Evolutionary conservation across 495 filamentous ascomycete genomes (phyloP), one percentile per base, ranked within the genome.

Genomic region (Xylaria curta): DNA sequence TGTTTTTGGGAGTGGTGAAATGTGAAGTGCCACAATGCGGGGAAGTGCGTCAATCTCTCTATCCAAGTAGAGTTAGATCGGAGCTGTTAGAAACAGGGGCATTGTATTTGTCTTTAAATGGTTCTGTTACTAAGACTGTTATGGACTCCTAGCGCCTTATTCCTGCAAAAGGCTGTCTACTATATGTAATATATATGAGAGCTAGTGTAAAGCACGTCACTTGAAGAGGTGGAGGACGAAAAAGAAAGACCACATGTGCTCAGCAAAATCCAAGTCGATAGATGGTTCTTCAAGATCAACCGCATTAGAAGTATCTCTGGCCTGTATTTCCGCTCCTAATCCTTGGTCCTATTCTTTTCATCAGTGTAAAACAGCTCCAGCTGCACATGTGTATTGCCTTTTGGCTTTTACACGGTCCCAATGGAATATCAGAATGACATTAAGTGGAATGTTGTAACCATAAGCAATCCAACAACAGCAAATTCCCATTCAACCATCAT

Each of bases 401-500:
- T 13, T 6, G 5, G 17, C 24, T 19, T 19, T 69, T n/a, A 38
- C n/a, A 36, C 21, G 7, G 38, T 40, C n/a, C 3, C 9, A 17
- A 51, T 8, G 26, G 31, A 5, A 28, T 40, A 49, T 61, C 28
- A 72, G 24, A 66, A 64, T 38, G 31, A 33, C 28, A 56, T 0
- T 10, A 54, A 21, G 38, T 70, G 46, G 24, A 62, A 8, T 4
- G 53, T 56, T 26, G 31, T 46, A n/a, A 74, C 13, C 12, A 71
- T 42, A 12, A 71, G 51, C 38, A 74, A 13, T 63, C 69, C 65
- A 59, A 46, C 5, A 17, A 51, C 26, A 6, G 58, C 54, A 12
- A 42, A n/a, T 54, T 64, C 64, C 70, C 58, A 74, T 53, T 70
- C 58, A 21, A 79, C 66, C 19, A 44, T 26, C 13, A 78, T 60